Evolutionary conservation across 495 filamentous ascomycete genomes (phyloP).

Genomic region (Hypoxylon fragiforme): DNA sequence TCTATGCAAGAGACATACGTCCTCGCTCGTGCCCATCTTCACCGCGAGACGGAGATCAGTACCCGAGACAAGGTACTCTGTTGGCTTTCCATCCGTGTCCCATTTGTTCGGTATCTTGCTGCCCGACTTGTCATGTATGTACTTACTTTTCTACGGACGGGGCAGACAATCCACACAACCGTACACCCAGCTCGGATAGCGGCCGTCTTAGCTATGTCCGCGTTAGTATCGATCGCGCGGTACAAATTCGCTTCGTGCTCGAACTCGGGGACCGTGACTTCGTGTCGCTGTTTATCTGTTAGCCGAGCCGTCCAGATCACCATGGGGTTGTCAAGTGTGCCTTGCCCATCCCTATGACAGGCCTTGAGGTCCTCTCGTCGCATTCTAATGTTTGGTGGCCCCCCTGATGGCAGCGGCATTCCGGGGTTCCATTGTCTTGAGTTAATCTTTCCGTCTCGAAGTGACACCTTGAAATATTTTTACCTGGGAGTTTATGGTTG

Average conservation of each 20-base stretch:
- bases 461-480: not conserved
- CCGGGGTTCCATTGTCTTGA: constrained; percentile 9
- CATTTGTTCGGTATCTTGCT: constrained; percentile 6
- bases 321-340: constrained; percentile 15
- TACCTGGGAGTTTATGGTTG: not conserved
- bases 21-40: constrained; percentile 16
- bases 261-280: constrained; percentile 15
- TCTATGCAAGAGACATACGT: constrained; percentile 10
- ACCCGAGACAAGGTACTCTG: constrained; percentile 1
- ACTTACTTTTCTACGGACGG: constrained; percentile 17
- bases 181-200: constrained; percentile 13
- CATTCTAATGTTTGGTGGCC: not conserved
- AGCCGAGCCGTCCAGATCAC: constrained; percentile 19
- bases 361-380: not conserved
- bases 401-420: constrained; percentile 11
- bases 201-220: constrained; percentile 23
- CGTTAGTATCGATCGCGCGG: constrained; percentile 18
- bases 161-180: constrained; percentile 24
- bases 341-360: constrained; percentile 13
- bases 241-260: constrained; percentile 17
- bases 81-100: constrained; percentile 4
- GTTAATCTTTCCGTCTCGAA: not conserved
- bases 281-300: not conserved
- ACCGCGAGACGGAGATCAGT: constrained; percentile 23
- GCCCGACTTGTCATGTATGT: constrained; percentile 6